These are phyloP conservation scores for Gentiana macrophylla DNA, from an alignment of 257 asterid species.

Conservation along the genomic window DNA sequence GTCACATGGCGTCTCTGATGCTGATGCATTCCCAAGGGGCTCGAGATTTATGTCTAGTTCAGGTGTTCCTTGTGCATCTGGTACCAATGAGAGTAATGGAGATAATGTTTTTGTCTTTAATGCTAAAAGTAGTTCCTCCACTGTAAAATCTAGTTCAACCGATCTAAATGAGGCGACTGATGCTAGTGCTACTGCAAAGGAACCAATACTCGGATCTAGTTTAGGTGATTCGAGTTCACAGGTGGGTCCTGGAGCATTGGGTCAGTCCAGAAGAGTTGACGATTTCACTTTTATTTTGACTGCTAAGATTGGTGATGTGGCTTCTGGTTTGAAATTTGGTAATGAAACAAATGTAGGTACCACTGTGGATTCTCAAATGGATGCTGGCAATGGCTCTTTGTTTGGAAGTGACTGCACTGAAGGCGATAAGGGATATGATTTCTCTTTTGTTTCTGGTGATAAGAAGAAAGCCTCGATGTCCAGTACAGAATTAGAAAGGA, in stretches of 20 bases:
- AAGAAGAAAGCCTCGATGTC: constrained; percentile 10
- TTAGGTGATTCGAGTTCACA: neutral
- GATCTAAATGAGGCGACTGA: constrained; percentile 13
- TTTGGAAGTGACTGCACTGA: constrained; percentile 10
- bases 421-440: constrained; percentile 13
- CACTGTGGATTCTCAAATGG: constrained; percentile 23
- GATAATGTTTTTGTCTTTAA: constrained; percentile 15
- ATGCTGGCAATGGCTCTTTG: constrained; percentile 15
- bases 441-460: constrained; percentile 28
- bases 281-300: constrained; percentile 24
- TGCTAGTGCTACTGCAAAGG: constrained; percentile 12
- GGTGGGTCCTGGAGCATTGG: constrained; percentile 2
- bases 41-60: neutral
- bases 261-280: constrained; percentile 9
- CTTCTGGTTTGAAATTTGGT: constrained; percentile 3
- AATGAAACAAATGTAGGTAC: constrained; percentile 10
- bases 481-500: constrained; percentile 4
- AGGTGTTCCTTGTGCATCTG: constrained; percentile 9
- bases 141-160: constrained; percentile 7
- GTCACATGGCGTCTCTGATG: neutral
- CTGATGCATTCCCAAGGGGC: constrained; percentile 8
- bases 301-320: constrained; percentile 11
- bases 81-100: constrained; percentile 18
- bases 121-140: constrained; percentile 19
- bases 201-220: constrained; percentile 6